Evolutionary conservation across 2,329 filamentous ascomycete species (phyloP).

Genomic region (Fusarium torulosum): DNA sequence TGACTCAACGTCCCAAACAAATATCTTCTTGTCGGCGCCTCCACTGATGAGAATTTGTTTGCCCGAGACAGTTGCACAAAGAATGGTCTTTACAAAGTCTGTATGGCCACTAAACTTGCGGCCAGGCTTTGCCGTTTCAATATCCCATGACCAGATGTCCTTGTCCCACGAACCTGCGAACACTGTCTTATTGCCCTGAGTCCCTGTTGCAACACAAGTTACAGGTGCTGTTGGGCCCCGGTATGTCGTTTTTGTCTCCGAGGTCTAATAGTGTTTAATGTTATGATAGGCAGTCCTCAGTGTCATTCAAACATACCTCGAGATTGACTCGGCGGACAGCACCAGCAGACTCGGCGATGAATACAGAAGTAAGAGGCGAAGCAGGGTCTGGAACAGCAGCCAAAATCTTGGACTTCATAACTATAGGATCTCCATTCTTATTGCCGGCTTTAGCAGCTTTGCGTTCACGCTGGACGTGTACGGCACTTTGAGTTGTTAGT

Average conservation of each 20-base stretch:
- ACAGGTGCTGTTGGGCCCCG: slow-evolving; percentile 83
- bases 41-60: slow-evolving; percentile 78
- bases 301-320: slow-evolving; percentile 67
- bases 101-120: slow-evolving; percentile 79
- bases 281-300: neutral
- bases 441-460: slow-evolving; percentile 80
- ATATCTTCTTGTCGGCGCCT: slow-evolving; percentile 81
- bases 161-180: slow-evolving; percentile 98
- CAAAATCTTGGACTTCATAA: slow-evolving; percentile 86
- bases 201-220: slow-evolving; percentile 78
- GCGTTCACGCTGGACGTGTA: slow-evolving; percentile 64
- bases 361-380: slow-evolving; percentile 69
- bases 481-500: slow-evolving; percentile 56
- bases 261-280: slow-evolving; percentile 45
- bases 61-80: slow-evolving; percentile 70
- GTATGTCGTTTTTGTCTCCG: slow-evolving; percentile 62
- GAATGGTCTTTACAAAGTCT: slow-evolving; percentile 91
- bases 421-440: slow-evolving; percentile 83
- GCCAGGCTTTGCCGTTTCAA: slow-evolving; percentile 66
- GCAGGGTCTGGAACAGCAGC: slow-evolving; percentile 77
- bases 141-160: slow-evolving; percentile 86
- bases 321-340: slow-evolving; percentile 79
- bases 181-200: slow-evolving; percentile 67
- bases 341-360: slow-evolving; percentile 89
- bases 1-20: slow-evolving; percentile 83